Percentiles rank a stretch among this genome's conserved stretches.
Evolutionary conservation across 768 basidiomycete genomes (phyloP).

Genomic region (Mycena polygramma): DNA sequence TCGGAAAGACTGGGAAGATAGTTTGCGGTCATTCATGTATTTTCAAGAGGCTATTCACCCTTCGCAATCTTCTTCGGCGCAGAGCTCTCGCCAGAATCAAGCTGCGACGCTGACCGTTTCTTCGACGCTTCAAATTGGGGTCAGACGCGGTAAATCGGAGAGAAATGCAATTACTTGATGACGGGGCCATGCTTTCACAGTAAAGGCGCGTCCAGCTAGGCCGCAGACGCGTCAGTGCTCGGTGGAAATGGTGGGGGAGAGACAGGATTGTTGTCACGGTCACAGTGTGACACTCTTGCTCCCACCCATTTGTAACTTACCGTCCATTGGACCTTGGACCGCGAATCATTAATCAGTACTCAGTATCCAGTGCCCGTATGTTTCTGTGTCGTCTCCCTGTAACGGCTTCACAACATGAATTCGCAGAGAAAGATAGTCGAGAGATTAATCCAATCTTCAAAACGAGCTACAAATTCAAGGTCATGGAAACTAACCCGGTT

Average conservation of each 20-base stretch:
- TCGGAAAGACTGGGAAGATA: constrained; percentile 52
- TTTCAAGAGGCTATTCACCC: constrained; percentile 13
- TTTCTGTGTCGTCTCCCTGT: no score
- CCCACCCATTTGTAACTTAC: no score
- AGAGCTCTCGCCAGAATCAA: constrained; percentile 5
- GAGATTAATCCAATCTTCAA: no score
- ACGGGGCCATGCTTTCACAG: neutral
- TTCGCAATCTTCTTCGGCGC: constrained; percentile 33
- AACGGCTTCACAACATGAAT: no score
- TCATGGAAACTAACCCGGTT: no score
- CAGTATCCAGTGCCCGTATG: no score
- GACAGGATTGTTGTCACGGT: constrained; percentile 4
- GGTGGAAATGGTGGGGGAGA: neutral
- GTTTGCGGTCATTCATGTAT: neutral
- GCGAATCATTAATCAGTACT: no score
- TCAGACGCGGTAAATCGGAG: neutral
- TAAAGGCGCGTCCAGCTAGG: constrained; percentile 9
- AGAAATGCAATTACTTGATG: neutral
- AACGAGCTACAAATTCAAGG: no score
- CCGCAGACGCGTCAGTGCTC: constrained; percentile 13
- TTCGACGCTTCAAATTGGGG: constrained; percentile 9
- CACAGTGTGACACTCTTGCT: no score
- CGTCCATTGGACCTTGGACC: no score
- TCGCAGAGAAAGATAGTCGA: no score
- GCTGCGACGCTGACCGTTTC: constrained; percentile 29